Percentiles rank a stretch among this genome's conserved stretches.
These are phyloP conservation scores for Athelia sp. DNA, from an alignment of 1,284 basidiomycete species.

Conservation along the genomic window DNA sequence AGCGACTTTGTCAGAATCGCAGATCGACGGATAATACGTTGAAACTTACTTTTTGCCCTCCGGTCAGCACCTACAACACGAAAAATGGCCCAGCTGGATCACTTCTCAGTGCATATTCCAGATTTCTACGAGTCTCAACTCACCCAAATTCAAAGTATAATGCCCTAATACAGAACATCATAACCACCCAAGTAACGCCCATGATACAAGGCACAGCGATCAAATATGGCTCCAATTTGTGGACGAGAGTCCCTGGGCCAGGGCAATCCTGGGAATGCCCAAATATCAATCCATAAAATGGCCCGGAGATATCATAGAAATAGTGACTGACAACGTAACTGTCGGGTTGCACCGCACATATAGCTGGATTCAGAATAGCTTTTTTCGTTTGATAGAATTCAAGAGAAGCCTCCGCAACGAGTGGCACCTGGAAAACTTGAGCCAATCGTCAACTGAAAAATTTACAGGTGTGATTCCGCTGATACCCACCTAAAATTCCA, in stretches of 20 bases:
- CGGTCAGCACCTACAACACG: conserved; percentile 79
- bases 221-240: conserved; percentile 36
- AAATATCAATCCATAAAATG: no score
- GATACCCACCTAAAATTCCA: conserved; percentile 34
- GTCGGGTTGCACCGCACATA: conserved; percentile 4
- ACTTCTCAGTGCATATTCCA: not conserved
- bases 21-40: not conserved
- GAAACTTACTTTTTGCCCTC: conserved; percentile 65
- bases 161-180: conserved; percentile 33
- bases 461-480: not conserved
- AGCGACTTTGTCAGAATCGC: no score
- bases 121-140: not conserved
- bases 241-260: conserved; percentile 34
- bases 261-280: conserved; percentile 18
- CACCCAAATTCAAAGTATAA: conserved; percentile 41
- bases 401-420: conserved; percentile 67
- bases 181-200: conserved; percentile 28
- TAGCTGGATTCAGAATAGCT: conserved; percentile 42
- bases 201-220: conserved; percentile 37
- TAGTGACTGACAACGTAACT: not conserved
- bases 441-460: not conserved
- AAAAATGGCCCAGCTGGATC: conserved; percentile 75
- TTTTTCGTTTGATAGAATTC: conserved; percentile 67
- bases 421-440: conserved; percentile 67
- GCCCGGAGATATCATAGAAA: no score